These are phyloP conservation scores for Leishmania braziliensis DNA, from an alignment of 208 protist species.

Conservation along the genomic window DNA sequence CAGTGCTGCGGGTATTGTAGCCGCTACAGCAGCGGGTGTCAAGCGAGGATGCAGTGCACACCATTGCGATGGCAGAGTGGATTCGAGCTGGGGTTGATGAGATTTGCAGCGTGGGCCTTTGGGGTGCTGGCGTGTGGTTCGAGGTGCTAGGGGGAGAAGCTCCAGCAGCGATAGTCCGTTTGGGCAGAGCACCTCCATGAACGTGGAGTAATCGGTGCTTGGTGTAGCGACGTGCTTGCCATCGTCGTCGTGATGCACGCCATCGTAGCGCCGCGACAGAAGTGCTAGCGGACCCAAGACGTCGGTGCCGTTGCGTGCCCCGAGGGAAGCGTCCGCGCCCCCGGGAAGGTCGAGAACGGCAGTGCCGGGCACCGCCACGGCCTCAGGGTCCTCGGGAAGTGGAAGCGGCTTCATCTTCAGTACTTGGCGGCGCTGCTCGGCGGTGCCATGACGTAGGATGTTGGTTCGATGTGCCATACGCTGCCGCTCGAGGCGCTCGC, in stretches of 20 bases:
- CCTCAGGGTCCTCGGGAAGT: slow-evolving; percentile 4
- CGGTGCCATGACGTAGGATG: slow-evolving; percentile 16
- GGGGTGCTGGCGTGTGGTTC: neutral
- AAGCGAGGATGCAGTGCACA: neutral
- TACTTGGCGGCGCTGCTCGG: slow-evolving; percentile 2
- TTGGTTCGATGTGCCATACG: neutral
- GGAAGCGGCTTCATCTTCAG: slow-evolving; percentile 12
- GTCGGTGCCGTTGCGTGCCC: neutral
- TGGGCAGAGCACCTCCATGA: slow-evolving; percentile 27
- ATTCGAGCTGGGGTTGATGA: neutral
- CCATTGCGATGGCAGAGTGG: neutral
- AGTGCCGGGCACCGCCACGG: slow-evolving; percentile 10
- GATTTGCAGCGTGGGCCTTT: too few species aligned
- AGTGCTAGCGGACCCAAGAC: neutral
- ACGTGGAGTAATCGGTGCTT: slow-evolving; percentile 1
- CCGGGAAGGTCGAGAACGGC: slow-evolving; percentile 20
- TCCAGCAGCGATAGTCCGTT: slow-evolving; percentile 21
- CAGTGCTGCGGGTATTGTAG: neutral
- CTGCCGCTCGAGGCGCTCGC: neutral
- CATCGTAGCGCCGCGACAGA: neutral
- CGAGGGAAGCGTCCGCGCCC: neutral
- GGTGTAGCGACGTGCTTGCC: neutral
- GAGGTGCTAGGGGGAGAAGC: slow-evolving; percentile 4
- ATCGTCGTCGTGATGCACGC: neutral
- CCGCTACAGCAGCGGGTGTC: neutral